These are phyloP conservation scores for Kurtzmaniella quercitrusa DNA, from an alignment of 1,139 yeast genomes.

Conservation along the genomic window DNA sequence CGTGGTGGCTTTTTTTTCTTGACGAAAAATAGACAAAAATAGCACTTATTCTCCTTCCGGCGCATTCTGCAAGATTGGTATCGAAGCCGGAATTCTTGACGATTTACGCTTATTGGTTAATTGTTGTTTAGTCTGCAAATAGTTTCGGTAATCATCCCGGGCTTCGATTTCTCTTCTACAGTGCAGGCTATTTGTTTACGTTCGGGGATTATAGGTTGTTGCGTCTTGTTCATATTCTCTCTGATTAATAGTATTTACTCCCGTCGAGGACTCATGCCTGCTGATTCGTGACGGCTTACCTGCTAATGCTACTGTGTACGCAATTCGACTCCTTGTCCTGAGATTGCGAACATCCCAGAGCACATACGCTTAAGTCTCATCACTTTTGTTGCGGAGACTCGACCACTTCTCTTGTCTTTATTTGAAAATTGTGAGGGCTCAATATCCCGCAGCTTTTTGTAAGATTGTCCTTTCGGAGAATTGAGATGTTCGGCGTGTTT, in stretches of 20 bases:
- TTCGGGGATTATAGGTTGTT: not conserved
- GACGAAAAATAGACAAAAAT: too few species aligned
- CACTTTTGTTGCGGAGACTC: not conserved
- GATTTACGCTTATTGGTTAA: not conserved
- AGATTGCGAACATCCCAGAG: not conserved
- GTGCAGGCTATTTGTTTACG: not conserved
- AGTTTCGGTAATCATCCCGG: not conserved
- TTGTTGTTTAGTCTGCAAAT: not conserved
- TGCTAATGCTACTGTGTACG: not conserved
- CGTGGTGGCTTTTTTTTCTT: too few species aligned
- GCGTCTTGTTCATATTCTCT: not conserved
- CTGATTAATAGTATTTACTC: not conserved
- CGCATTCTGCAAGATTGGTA: not conserved
- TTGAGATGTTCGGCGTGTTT: too few species aligned
- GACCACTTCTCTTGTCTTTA: not conserved
- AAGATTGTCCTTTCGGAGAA: too few species aligned
- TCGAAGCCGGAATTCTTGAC: not conserved
- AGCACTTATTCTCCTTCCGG: too few species aligned
- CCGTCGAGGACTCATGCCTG: not conserved
- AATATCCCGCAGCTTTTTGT: too few species aligned
- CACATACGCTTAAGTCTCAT: not conserved
- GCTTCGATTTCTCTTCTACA: not conserved
- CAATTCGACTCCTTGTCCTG: not conserved
- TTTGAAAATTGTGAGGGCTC: not conserved
- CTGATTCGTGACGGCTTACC: not conserved